Percentiles rank a stretch among this genome's conserved stretches.
phyloP scores from a whole-genome alignment of 2,329 filamentous ascomycete genomes.

The Salinomyces thailandicus region DNA sequence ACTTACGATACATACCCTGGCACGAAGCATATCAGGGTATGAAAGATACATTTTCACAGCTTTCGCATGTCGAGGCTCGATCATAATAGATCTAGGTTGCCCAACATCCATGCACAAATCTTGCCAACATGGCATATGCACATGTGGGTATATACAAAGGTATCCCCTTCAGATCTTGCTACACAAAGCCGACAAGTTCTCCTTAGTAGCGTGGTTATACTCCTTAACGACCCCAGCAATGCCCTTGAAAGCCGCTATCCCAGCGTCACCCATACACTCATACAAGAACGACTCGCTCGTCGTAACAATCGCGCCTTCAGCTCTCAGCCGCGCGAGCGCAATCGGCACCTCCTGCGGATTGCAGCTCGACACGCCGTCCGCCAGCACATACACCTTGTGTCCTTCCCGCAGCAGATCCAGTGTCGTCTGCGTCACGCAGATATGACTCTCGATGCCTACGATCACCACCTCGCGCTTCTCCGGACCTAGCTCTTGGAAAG shows the following conservation, averaged over 20 bases:
- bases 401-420: conserved; percentile 67
- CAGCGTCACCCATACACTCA: conserved; percentile 77
- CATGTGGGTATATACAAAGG: neutral
- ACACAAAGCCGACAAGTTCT: conserved; percentile 55
- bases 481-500: conserved; percentile 30
- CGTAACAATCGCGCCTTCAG: conserved; percentile 68
- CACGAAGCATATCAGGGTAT: no score
- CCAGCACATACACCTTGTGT: conserved; percentile 74
- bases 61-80: neutral
- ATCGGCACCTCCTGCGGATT: conserved; percentile 72
- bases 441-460: conserved; percentile 86
- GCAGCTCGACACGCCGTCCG: conserved; percentile 81
- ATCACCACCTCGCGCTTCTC: conserved; percentile 55
- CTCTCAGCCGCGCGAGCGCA: conserved; percentile 64
- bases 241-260: conserved; percentile 57
- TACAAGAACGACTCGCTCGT: conserved; percentile 85
- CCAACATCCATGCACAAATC: neutral
- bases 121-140: no score
- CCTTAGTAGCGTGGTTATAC: conserved; percentile 58
- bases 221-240: conserved; percentile 73
- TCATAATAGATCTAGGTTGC: neutral
- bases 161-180: conserved; percentile 36
- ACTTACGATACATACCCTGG: no score
- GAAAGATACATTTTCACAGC: no score
- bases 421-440: conserved; percentile 88